A percentile compares a stretch with the other conserved stretches of the same genome.
Evolutionary conservation across 2,329 filamentous ascomycete species (phyloP).

Genomic region (Stagonosporopsis chrysanthemi): DNA sequence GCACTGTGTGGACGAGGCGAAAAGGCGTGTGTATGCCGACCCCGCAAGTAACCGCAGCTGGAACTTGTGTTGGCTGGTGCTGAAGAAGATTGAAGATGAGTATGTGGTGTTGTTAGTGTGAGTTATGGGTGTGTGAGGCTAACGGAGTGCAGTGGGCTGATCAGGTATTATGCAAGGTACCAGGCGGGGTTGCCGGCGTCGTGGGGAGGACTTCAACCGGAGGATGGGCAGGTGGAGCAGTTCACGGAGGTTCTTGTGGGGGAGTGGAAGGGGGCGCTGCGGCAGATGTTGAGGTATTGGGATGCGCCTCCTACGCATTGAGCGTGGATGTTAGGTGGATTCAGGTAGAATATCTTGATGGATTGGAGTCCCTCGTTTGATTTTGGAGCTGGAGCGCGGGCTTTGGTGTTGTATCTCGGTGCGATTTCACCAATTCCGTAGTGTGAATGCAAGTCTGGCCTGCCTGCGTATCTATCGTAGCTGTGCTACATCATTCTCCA

Average conservation of each 20-base stretch:
- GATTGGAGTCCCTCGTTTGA: no score
- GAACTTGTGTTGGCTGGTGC: slow-evolving; percentile 78
- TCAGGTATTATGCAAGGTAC: slow-evolving; percentile 66
- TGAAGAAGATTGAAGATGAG: slow-evolving; percentile 72
- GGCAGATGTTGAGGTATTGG: slow-evolving; percentile 75
- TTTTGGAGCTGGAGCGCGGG: no score
- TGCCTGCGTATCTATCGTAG: neutral
- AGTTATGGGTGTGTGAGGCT: neutral
- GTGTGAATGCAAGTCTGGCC: neutral
- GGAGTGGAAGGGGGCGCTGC: slow-evolving; percentile 72
- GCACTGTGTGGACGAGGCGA: slow-evolving; percentile 70
- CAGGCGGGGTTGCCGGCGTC: slow-evolving; percentile 71
- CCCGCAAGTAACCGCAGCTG: slow-evolving; percentile 73
- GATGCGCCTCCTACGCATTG: slow-evolving; percentile 57
- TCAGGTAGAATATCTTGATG: neutral
- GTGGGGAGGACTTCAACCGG: slow-evolving; percentile 70
- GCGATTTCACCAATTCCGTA: no score
- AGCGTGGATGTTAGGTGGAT: neutral
- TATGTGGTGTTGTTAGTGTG: slow-evolving; percentile 50
- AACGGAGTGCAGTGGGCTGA: slow-evolving; percentile 60
- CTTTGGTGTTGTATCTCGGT: no score
- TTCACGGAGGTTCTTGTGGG: slow-evolving; percentile 68
- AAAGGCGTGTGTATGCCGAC: slow-evolving; percentile 68
- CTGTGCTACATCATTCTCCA: neutral
- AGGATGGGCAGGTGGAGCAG: slow-evolving; percentile 63